phyloP scores from a whole-genome alignment of 169 alveolate species.

The Plasmodium vivax region DNA sequence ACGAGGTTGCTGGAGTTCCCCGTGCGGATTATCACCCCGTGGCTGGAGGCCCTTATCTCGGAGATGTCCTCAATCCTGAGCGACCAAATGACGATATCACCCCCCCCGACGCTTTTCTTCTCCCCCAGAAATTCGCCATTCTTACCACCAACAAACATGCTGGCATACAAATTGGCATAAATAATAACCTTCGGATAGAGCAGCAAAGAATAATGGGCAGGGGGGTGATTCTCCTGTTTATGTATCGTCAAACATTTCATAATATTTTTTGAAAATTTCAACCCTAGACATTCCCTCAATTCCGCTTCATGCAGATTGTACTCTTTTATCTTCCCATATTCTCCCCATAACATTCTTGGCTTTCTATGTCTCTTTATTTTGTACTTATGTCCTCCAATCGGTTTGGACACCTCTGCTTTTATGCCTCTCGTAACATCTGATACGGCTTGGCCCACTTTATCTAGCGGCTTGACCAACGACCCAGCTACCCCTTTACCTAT shows the following conservation, averaged over 20 bases:
- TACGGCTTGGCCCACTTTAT: slow-evolving; percentile 93
- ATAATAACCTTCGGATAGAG: slow-evolving; percentile 69
- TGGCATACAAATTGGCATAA: slow-evolving; percentile 73
- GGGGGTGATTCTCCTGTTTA: slow-evolving; percentile 73
- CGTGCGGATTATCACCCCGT: slow-evolving; percentile 46
- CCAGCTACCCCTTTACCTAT: slow-evolving; percentile 93
- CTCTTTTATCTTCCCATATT: slow-evolving; percentile 82
- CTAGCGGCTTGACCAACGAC: slow-evolving; percentile 92
- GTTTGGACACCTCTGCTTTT: slow-evolving; percentile 88
- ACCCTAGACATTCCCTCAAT: slow-evolving; percentile 85
- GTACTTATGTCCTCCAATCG: slow-evolving; percentile 84
- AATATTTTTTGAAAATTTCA: slow-evolving; percentile 82
- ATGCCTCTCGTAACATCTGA: slow-evolving; percentile 90
- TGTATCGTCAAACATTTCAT: slow-evolving; percentile 78
- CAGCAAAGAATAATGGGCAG: slow-evolving; percentile 49
- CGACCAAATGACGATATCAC: slow-evolving; percentile 74
- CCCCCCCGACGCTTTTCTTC: slow-evolving; percentile 16
- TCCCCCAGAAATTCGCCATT: slow-evolving; percentile 7
- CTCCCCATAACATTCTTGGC: slow-evolving; percentile 93
- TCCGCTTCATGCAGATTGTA: slow-evolving; percentile 87
- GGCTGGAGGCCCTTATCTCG: slow-evolving; percentile 72
- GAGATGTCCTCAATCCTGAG: slow-evolving; percentile 60
- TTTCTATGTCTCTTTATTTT: slow-evolving; percentile 83
- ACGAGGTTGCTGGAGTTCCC: slow-evolving; percentile 4
- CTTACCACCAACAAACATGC: not conserved